Base-by-base conservation (phyloP, 2,329 filamentous ascomycete genomes). In the Pseudogymnoascus sp. region DNA sequence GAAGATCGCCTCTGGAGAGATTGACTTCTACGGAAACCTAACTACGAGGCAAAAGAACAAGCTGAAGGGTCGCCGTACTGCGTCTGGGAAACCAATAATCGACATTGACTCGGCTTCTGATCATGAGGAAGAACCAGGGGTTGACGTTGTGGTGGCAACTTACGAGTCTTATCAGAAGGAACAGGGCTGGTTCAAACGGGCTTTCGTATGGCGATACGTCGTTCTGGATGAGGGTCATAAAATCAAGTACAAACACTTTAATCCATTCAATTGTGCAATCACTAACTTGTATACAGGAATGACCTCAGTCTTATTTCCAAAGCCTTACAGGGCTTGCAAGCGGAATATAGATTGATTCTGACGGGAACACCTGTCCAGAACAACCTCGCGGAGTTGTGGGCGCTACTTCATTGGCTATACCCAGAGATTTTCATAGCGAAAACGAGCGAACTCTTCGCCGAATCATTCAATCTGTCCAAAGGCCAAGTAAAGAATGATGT, bases 301-400 rank as follows among this genome's bases (percentile, higher is more conserved):
- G 78, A 78, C 42, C 67, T 69, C 29, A 72, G 69, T 53, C 65
- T 70, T 7, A 69, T 72, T 35, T 72, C 71, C 3, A 69, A 66
- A 56, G 70, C 71, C 11, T 64, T 74, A 19, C 72, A 75, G 59
- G 72, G 73, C 1, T 53, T 75, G 17, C 68, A 70, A 38, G 72
- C 73, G 1, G 73, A 75, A 60, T 75, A 73, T 60, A 69, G 73
- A 10, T 66, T 75, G 7, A 72, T 75, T 13, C 63, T 75, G 7
- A 75, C 72, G 4, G 74, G 79, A 2, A 86, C 83, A 0, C 83
- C 83, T 0, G 74, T 86, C 0, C 83, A 86, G 64, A 86, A 86
- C 65, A 82, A 86, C 62, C 72, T 86, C 0, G 72, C 75, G 1
- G 83, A 86, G 68, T 75, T 85, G 64, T 86, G 83, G 83, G 79